These are phyloP conservation scores for Triticum dicoccoides DNA, from an alignment of 176 grass and related monocot genomes.

Conservation along the genomic window DNA sequence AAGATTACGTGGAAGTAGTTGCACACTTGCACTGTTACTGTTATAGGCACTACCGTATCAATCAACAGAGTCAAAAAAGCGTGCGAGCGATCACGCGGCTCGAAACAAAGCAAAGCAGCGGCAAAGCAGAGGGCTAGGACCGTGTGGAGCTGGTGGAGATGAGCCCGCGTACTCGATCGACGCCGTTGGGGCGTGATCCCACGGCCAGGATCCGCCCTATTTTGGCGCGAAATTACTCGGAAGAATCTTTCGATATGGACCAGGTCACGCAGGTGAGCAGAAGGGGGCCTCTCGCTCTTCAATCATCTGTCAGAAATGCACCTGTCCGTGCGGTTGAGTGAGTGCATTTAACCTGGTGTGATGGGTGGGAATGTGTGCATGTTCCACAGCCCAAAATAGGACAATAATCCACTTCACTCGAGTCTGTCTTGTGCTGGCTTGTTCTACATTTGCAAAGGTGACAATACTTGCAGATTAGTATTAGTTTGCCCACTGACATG, in stretches of 20 bases:
- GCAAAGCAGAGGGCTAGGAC: background rate
- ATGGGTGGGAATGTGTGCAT: background rate
- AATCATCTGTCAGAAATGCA: background rate
- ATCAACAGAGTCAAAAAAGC: background rate
- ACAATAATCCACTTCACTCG: background rate
- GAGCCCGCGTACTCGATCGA: background rate
- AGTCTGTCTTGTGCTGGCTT: background rate
- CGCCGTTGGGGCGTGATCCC: background rate
- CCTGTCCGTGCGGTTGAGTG: background rate
- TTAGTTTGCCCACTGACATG: too few species aligned
- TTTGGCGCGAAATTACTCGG: too few species aligned
- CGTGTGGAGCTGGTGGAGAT: background rate
- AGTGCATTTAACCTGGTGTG: background rate
- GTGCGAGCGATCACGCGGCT: too few species aligned
- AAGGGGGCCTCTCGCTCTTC: background rate
- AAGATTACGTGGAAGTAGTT: too few species aligned
- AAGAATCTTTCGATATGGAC: too few species aligned
- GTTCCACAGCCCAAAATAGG: background rate
- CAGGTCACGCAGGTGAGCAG: background rate
- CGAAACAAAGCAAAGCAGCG: background rate
- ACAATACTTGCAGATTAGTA: too few species aligned
- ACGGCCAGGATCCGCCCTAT: background rate
- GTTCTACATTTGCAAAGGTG: background rate
- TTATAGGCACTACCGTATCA: too few species aligned
- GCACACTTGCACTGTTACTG: too few species aligned